Conservation (phyloP, 345 rosid genomes). For the Eucalyptus viminalis region DNA sequence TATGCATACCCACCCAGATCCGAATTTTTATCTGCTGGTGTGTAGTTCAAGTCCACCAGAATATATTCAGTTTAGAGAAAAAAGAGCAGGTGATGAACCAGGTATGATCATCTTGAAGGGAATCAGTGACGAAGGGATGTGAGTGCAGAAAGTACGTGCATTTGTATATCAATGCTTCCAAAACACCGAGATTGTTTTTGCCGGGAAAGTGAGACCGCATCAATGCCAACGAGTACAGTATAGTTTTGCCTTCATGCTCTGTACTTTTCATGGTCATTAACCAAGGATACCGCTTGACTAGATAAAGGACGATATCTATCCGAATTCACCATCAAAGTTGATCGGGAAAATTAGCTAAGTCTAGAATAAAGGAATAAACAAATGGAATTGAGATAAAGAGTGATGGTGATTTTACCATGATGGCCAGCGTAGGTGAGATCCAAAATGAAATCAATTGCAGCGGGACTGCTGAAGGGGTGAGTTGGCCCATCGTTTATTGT, state of each 20-base stretch:
- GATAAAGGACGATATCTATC: accelerated
- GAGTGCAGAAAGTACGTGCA: neutral
- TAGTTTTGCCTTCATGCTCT: accelerated
- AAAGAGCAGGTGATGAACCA: neutral
- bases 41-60: neutral
- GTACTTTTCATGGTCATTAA: accelerated
- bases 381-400: no score
- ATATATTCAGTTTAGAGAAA: accelerated
- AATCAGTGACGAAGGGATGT: neutral
- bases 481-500: accelerated
- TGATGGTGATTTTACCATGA: accelerated
- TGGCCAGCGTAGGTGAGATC: no score
- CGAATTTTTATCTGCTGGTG: accelerated
- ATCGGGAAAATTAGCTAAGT: accelerated
- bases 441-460: accelerated
- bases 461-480: accelerated
- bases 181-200: accelerated
- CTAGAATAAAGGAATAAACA: no score
- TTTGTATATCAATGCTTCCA: neutral
- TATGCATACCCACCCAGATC: neutral
- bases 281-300: accelerated
- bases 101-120: neutral
- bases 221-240: accelerated
- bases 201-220: accelerated
- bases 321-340: neutral